Base-by-base conservation (phyloP, 352 stramenopile genomes). In the Pythium dissimile region DNA sequence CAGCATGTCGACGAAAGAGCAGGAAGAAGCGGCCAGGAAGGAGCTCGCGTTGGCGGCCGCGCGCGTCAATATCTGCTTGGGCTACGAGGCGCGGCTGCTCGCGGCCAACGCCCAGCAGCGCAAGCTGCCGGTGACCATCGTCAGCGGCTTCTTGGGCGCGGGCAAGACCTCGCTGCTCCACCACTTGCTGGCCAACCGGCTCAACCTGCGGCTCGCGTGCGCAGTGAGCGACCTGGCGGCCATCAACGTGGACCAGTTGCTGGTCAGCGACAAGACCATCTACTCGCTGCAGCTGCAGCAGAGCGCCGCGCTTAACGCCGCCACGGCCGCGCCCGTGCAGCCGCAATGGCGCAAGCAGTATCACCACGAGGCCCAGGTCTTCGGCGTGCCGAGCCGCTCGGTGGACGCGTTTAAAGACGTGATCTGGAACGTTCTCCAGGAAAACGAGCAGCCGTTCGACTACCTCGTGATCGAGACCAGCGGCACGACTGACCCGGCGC, bases 381-480 rank as follows among this genome's bases (percentile, higher is more conserved):
- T 79, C 30, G 69, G 63, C 18, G 48, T 78, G 21, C 18, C 56
- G 35, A 71, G 49, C 39, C 52, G 64, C 21, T 59, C 72, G 13
- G 70, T 73, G 2, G 65, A 80, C 26, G 69, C 73, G 21, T 91
- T 95, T 54, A 85, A 90, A 56, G 77, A 88, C 65, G 71, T 86
- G 4, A 81, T 90, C 31, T 89, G 85, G 72, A 76, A 64, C 20
- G 69, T 73, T 31, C 59, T 85, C 16, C 57, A 78, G 39, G 51
- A 86, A 59, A 31, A 67, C 45, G 57, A 86, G 35, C 64, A 69
- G 54, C 51, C 54, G n/a, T 80, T 88, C n/a, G 81, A 91, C 65
- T 91, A 89, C 59, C 66, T 89, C 15, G 72, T 88, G 0, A 78
- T 91, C 52, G 81, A 91, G 64, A 91, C 81, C 13, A 91, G 81